These are phyloP conservation scores for Eustoma russellianum DNA, from an alignment of 257 asterid species.

Conservation along the genomic window DNA sequence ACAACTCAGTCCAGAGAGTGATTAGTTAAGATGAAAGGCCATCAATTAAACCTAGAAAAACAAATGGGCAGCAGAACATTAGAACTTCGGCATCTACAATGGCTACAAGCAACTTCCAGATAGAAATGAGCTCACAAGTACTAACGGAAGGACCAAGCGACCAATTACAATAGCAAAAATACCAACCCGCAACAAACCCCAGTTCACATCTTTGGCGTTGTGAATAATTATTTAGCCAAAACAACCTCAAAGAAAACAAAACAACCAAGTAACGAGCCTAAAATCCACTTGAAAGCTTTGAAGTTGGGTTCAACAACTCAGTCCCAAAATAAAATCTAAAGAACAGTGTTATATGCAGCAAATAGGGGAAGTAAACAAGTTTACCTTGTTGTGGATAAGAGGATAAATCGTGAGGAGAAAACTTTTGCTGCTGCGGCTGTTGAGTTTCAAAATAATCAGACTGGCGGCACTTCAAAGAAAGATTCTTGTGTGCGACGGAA, in stretches of 20 bases:
- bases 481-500: conserved; percentile 13
- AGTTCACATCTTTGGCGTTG: no score
- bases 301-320: neutral
- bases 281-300: neutral
- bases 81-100: no score
- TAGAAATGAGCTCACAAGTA: no score
- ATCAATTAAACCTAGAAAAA: no score
- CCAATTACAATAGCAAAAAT: neutral
- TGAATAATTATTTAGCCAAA: neutral
- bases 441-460: conserved; percentile 50
- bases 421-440: conserved; percentile 43
- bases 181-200: no score
- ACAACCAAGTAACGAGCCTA: conserved; percentile 1
- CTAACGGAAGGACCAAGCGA: neutral
- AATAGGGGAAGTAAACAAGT: neutral
- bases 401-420: conserved; percentile 32
- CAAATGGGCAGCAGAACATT: no score
- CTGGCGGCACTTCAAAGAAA: conserved; percentile 32
- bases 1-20: no score
- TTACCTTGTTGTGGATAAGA: conserved; percentile 41
- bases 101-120: no score
- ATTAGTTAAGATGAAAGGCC: no score
- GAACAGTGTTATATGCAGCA: neutral
- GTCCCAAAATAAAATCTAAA: neutral
- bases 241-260: neutral